Conservation (phyloP, 495 filamentous ascomycete genomes). For the Penicillium nucicola region DNA sequence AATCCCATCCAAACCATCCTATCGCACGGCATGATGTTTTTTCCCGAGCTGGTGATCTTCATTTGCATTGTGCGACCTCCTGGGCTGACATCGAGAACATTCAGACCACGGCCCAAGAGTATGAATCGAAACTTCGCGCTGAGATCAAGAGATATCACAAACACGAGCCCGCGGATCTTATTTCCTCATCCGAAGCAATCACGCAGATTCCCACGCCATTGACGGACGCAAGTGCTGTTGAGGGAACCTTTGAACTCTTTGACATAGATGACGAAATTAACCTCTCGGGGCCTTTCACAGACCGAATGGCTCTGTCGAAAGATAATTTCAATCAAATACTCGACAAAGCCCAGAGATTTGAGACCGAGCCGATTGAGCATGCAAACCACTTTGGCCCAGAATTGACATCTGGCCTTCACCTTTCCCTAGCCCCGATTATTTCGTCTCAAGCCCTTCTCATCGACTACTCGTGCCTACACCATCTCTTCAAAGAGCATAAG, state of each 20-base stretch:
- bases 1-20: constrained; percentile 74
- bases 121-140: constrained; percentile 51
- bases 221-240: constrained; percentile 7
- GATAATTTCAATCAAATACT: constrained; percentile 30
- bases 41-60: constrained; percentile 46
- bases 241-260: constrained; percentile 34
- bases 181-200: neutral
- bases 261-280: constrained; percentile 34
- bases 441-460: constrained; percentile 71
- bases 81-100: constrained; percentile 71
- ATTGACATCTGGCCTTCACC: constrained; percentile 62
- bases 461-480: constrained; percentile 70
- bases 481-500: constrained; percentile 73
- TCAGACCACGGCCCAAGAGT: constrained; percentile 57
- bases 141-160: constrained; percentile 41
- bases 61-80: constrained; percentile 68
- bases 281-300: constrained; percentile 22
- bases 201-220: neutral
- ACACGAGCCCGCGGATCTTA: constrained; percentile 3
- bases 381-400: constrained; percentile 59
- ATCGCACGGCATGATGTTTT: constrained; percentile 53
- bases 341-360: constrained; percentile 10
- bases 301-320: constrained; percentile 21
- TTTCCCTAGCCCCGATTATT: constrained; percentile 75
- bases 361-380: constrained; percentile 2